Evolutionary conservation across 2,329 filamentous ascomycete species (phyloP), one percentile per base, ranked within the genome.

Genomic region (Aspergillus chevalieri): DNA sequence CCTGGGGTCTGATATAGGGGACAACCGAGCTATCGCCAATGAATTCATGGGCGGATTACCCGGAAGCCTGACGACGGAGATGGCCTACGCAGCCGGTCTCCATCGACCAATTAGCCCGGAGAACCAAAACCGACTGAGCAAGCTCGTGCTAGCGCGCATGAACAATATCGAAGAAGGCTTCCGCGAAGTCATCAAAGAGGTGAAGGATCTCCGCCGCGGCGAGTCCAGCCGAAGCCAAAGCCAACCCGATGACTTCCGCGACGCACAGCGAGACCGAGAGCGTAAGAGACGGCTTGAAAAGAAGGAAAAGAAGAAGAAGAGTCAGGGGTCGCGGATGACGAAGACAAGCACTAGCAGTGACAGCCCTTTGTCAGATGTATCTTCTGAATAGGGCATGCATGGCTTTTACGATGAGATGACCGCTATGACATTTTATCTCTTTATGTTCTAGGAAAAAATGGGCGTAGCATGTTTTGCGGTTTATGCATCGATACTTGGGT

Each of bases 91-190:
- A 0, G 80, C 83, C 45, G 83, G 84, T 12, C 81, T 80, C 17
- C 68, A 83, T 47, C 79, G 78, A 42, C 66, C 59, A 70, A 65
- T 26, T 46, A 65, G 52, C 46, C 63, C 65, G 22, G 68, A 70
- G 75, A 77, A 81, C 66, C 85, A 88, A 62, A 81, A 87, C 38
- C 86, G 91, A 79, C 84, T 86, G 63, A 80, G 85, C 57, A 81
- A 89, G 49, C 78, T 95, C 43, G 86, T 96, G 69, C 75, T 96
- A 43, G 89, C 89, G 7, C 78, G 89, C 30, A 96, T 96, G 89
- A 93, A 93, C 66, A 92, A 86, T 6, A 77, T 97, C 2, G 91
- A 97, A 66, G 89, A 95, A 69, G 86, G 90, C 12, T 92, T 97
- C 66, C 80, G 86, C 2, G 89, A 95, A 52, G 85, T 95, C n/a